Percentiles rank a stretch among this genome's conserved stretches.
These are phyloP conservation scores for Mucor piriformis DNA, from an alignment of 371 early-diverging fungal species.

Conservation along the genomic window DNA sequence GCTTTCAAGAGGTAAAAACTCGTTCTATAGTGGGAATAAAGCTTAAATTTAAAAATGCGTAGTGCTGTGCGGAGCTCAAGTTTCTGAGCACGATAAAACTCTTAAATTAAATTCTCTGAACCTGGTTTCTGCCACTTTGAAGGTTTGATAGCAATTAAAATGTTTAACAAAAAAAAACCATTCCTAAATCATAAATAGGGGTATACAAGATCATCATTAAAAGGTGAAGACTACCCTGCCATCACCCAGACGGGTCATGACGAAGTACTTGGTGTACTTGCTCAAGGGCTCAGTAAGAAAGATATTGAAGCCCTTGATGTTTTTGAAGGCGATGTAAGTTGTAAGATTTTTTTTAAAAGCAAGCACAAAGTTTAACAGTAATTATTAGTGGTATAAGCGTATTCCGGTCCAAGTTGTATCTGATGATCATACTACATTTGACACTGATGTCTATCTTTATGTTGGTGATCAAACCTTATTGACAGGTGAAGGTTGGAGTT, in stretches of 20 bases:
- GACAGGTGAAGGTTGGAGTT: constrained; percentile 36
- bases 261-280: constrained; percentile 35
- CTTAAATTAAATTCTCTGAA: constrained; percentile 25
- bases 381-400: constrained; percentile 39
- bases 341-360: background rate
- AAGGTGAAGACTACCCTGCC: constrained; percentile 40
- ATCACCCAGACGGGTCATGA: constrained; percentile 26
- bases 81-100: constrained; percentile 11
- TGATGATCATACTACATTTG: background rate
- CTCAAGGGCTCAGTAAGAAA: constrained; percentile 27
- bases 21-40: background rate
- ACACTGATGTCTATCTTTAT: constrained; percentile 43
- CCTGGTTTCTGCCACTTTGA: constrained; percentile 32
- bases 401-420: constrained; percentile 17
- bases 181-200: too few species aligned
- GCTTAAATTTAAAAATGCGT: background rate
- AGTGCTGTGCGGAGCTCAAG: constrained; percentile 43
- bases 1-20: constrained; percentile 34
- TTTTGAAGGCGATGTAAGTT: constrained; percentile 48
- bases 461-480: constrained; percentile 28
- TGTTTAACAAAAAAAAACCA: background rate
- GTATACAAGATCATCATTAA: constrained; percentile 36
- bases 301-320: constrained; percentile 39
- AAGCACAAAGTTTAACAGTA: too few species aligned
- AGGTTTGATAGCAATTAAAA: constrained; percentile 15